Evolutionary conservation across 306 rosid genomes (phyloP).

Genomic region (Medicago lupulina): DNA sequence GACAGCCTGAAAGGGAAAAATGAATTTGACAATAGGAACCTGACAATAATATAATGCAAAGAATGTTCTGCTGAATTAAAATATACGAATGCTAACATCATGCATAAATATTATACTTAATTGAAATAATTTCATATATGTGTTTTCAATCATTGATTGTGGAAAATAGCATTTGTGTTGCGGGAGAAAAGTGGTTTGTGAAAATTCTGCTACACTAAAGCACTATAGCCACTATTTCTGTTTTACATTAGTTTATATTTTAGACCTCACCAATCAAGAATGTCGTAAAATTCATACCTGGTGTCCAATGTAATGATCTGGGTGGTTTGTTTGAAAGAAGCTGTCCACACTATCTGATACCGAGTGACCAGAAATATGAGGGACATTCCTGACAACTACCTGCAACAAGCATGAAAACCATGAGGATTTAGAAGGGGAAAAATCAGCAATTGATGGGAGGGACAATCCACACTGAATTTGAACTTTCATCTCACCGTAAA

Average conservation of each 20-base stretch:
- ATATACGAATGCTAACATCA: slow-evolving; percentile 1
- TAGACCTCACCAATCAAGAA: slow-evolving; percentile 9
- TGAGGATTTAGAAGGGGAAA: slow-evolving; percentile 9
- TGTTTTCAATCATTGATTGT: too few relatives aligned
- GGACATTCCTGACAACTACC: slow-evolving; percentile 88
- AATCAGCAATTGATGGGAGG: background rate
- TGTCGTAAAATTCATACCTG: slow-evolving; percentile 62
- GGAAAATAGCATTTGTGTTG: too few relatives aligned
- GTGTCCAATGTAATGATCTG: slow-evolving; percentile 85
- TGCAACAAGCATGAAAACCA: slow-evolving; percentile 49
- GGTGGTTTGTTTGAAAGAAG: slow-evolving; percentile 85
- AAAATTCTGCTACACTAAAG: background rate
- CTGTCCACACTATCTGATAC: slow-evolving; percentile 68
- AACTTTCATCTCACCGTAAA: slow-evolving; percentile 69
- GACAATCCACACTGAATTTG: background rate
- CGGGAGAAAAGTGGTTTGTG: background rate
- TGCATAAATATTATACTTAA: background rate
- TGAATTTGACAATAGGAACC: slow-evolving; percentile 15
- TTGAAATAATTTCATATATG: too few relatives aligned
- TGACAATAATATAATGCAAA: slow-evolving; percentile 22
- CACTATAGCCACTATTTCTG: background rate
- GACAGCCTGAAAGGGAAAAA: slow-evolving; percentile 65
- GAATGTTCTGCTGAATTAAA: background rate
- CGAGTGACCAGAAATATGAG: slow-evolving; percentile 68
- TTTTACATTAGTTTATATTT: slow-evolving; percentile 2